Conservation (phyloP, 768 basidiomycete species). For the Leucocoprinus sp. region DNA sequence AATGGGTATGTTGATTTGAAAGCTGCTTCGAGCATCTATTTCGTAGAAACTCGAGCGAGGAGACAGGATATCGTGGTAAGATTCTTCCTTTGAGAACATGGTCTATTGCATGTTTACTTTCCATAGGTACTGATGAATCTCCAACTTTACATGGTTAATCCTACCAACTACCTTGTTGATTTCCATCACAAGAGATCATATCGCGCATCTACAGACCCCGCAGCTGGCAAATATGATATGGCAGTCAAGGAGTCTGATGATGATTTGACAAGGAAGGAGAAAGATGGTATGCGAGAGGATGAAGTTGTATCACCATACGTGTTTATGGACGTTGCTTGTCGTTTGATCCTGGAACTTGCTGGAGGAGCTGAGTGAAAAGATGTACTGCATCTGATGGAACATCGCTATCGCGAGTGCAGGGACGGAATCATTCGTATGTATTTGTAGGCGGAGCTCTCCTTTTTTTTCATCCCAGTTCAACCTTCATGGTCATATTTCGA, state of each 20-base stretch:
- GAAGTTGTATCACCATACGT: slow-evolving; percentile 82
- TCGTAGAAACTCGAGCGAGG: slow-evolving; percentile 87
- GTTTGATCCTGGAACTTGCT: slow-evolving; percentile 89
- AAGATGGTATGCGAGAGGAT: slow-evolving; percentile 43
- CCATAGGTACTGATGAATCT: slow-evolving; percentile 90
- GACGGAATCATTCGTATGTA: background rate
- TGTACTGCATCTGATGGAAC: background rate
- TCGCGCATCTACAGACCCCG: slow-evolving; percentile 58
- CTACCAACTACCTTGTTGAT: slow-evolving; percentile 93
- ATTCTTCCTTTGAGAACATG: slow-evolving; percentile 9
- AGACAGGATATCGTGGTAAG: slow-evolving; percentile 89
- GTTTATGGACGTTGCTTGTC: slow-evolving; percentile 94
- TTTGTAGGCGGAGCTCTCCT: slow-evolving; percentile 2
- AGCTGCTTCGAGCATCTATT: slow-evolving; percentile 74
- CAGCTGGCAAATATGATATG: slow-evolving; percentile 68
- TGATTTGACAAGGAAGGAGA: slow-evolving; percentile 29
- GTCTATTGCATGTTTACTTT: background rate
- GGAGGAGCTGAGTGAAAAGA: slow-evolving; percentile 40
- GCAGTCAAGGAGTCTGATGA: slow-evolving; percentile 44
- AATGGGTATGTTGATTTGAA: slow-evolving; percentile 53
- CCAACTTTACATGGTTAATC: slow-evolving; percentile 94
- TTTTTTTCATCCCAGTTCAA: background rate
- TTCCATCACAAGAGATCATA: slow-evolving; percentile 98
- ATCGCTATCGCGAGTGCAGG: too few species aligned
- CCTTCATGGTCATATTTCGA: background rate